phyloP scores from a whole-genome alignment of 2,329 filamentous ascomycete species.

The Zarea fungicola region DNA sequence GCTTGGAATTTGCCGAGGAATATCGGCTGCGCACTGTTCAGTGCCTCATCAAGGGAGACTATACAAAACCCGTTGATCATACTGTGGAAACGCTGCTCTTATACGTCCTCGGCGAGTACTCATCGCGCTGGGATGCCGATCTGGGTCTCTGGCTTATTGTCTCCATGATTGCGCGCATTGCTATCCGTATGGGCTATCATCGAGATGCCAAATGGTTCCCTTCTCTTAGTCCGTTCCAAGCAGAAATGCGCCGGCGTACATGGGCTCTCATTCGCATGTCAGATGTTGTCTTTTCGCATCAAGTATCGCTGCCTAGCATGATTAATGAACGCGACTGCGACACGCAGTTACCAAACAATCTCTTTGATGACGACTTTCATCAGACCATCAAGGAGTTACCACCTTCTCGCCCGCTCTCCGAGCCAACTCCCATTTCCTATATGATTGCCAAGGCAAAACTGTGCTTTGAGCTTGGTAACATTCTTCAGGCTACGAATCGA shows the following conservation, averaged over 20 bases:
- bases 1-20: conserved; percentile 53
- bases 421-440: conserved; percentile 72
- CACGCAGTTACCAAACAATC: conserved; percentile 67
- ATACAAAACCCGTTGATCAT: conserved; percentile 67
- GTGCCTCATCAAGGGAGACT: conserved; percentile 70
- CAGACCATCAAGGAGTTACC: conserved; percentile 64
- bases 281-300: conserved; percentile 73
- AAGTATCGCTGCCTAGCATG: conserved; percentile 62
- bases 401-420: conserved; percentile 58
- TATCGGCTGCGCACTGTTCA: conserved; percentile 72
- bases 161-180: conserved; percentile 51
- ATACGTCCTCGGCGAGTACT: conserved; percentile 71
- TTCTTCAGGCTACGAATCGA: conserved; percentile 59
- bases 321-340: conserved; percentile 71
- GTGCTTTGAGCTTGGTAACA: conserved; percentile 63
- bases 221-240: conserved; percentile 67
- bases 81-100: conserved; percentile 75
- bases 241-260: conserved; percentile 64
- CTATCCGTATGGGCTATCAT: conserved; percentile 71
- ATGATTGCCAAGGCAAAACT: conserved; percentile 70
- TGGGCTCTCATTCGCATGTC: conserved; percentile 69
- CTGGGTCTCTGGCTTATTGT: conserved; percentile 57
- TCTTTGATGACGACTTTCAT: conserved; percentile 76
- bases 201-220: conserved; percentile 71
- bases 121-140: conserved; percentile 68